A percentile compares a stretch with the other conserved stretches of the same genome.
phyloP scores from a whole-genome alignment of 331 rosid species.

The Phaseolus coccineus region DNA sequence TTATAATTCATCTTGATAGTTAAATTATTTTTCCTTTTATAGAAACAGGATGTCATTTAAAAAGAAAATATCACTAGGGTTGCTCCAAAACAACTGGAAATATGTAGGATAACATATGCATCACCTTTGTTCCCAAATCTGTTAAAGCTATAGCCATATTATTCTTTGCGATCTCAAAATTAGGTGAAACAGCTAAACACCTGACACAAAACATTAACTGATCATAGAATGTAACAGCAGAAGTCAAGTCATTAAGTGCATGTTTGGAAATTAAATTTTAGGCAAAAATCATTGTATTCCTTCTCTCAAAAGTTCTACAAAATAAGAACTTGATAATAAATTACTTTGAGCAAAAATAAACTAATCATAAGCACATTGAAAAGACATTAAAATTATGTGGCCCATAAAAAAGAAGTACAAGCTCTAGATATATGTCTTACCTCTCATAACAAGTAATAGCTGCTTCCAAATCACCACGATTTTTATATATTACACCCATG shows the following conservation, averaged over 20 bases:
- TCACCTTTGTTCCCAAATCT: conserved; percentile 98
- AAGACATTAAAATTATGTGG: conserved; percentile 12
- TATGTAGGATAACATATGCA: neutral
- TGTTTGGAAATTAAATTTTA: neutral
- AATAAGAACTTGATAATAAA: neutral
- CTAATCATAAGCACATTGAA: conserved; percentile 12
- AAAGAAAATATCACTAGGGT: conserved; percentile 7
- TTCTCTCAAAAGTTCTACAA: neutral
- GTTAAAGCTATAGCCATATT: conserved; percentile 99
- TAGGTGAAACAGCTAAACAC: conserved; percentile 97
- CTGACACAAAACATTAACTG: conserved; percentile 57
- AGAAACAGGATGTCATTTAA: neutral
- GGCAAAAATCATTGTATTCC: neutral
- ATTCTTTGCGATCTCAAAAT: conserved; percentile 98
- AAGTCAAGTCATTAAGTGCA: conserved; percentile 20
- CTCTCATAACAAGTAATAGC: conserved; percentile 99
- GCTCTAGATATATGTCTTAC: conserved; percentile 48
- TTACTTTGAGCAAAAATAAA: conserved; percentile 24
- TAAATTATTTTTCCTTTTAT: conserved; percentile 6
- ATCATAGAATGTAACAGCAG: conserved; percentile 22
- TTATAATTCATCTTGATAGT: conserved; percentile 13
- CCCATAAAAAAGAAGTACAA: conserved; percentile 1
- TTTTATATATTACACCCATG: conserved; percentile 96
- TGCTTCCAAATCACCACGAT: conserved; percentile 93
- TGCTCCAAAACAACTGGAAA: neutral